These are phyloP conservation scores for Coniochaeta sp. DNA, from an alignment of 2,329 filamentous ascomycete genomes.

Conservation along the genomic window DNA sequence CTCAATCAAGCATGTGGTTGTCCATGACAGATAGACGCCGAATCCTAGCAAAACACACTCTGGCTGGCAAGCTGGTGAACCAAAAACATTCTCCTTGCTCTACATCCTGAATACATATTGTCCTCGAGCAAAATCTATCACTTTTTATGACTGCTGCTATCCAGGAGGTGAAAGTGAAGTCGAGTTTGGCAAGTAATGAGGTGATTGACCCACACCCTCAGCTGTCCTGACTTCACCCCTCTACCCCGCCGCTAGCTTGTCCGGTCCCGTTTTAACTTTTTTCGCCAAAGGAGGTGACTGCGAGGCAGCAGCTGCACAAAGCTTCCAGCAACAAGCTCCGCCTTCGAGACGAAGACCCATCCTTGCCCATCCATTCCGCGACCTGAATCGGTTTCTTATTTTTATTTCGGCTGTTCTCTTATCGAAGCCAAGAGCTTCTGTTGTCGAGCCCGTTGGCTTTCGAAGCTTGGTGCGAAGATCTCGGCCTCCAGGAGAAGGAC, in stretches of 20 bases:
- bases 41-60: too few species aligned
- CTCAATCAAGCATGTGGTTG: too few species aligned
- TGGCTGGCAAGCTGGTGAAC: too few species aligned
- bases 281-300: neutral
- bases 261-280: neutral
- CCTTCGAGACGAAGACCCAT: neutral
- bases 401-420: neutral
- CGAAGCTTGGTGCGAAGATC: neutral
- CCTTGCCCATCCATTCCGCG: neutral
- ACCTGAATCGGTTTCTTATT: neutral
- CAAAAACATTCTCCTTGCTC: neutral
- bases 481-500: neutral
- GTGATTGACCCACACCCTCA: neutral
- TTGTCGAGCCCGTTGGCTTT: neutral
- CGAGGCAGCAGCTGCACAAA: constrained; percentile 1
- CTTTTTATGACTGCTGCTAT: neutral
- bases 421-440: neutral
- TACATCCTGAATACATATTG: neutral
- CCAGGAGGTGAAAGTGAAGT: neutral
- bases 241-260: neutral
- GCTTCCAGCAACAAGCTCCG: neutral
- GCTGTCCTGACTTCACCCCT: neutral
- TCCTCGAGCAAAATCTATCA: neutral
- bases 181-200: neutral
- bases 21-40: too few species aligned